phyloP scores from a whole-genome alignment of 2,329 filamentous ascomycete species.

The Talaromyces sp. region DNA sequence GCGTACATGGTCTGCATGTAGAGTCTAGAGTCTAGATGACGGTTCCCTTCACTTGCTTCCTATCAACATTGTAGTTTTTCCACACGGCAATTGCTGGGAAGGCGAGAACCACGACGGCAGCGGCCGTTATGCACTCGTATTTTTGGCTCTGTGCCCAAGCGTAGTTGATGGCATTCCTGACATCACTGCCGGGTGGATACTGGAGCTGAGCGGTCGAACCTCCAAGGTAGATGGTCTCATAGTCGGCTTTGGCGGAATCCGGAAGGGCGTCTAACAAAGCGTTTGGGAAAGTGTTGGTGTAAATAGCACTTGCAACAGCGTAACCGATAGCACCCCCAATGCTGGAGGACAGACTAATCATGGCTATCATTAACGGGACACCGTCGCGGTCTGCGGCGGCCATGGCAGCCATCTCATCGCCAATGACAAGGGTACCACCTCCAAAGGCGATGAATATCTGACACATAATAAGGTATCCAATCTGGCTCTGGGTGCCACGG shows the following conservation, averaged over 20 bases:
- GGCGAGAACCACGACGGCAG: conserved; percentile 27
- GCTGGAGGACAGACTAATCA: conserved; percentile 32
- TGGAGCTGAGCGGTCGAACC: conserved; percentile 26
- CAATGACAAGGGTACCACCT: conserved; percentile 53
- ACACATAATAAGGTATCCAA: conserved; percentile 51
- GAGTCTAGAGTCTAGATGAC: conserved; percentile 20
- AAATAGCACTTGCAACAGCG: conserved; percentile 43
- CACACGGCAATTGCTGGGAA: conserved; percentile 33
- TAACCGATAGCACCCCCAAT: conserved; percentile 34
- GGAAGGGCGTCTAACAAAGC: conserved; percentile 46
- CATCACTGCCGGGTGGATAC: conserved; percentile 26
- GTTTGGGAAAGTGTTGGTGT: conserved; percentile 52
- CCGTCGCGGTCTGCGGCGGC: conserved; percentile 52
- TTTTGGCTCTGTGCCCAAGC: conserved; percentile 37
- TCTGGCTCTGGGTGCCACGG: conserved; percentile 44
- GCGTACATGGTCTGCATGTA: background rate
- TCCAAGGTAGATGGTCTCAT: conserved; percentile 21
- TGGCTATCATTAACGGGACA: conserved; percentile 43
- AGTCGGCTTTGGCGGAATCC: conserved; percentile 19
- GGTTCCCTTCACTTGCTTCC: conserved; percentile 36
- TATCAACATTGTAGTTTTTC: conserved; percentile 37
- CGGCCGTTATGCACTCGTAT: conserved; percentile 32
- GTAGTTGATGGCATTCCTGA: conserved; percentile 31
- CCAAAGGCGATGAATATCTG: conserved; percentile 53
- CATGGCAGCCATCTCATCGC: conserved; percentile 55